phyloP scores from a whole-genome alignment of 2,329 filamentous ascomycete species.

The Sphaerulina musiva region DNA sequence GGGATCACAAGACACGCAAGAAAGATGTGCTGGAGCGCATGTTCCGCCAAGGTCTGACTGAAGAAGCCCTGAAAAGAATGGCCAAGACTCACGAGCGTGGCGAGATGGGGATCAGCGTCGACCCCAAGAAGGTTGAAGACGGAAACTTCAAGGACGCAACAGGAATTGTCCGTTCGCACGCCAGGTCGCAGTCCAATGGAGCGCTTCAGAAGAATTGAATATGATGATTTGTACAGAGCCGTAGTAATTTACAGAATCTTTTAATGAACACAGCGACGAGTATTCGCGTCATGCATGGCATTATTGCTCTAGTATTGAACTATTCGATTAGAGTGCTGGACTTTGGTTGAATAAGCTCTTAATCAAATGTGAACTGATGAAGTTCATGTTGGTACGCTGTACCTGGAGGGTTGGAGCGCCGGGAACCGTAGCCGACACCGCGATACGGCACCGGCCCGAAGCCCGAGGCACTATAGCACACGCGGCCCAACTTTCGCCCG shows the following conservation, averaged over 20 bases:
- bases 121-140: conserved; percentile 15
- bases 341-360: no score
- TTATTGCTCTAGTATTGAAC: no score
- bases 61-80: conserved; percentile 53
- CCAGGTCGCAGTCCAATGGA: conserved; percentile 7
- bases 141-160: conserved; percentile 17
- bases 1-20: conserved; percentile 71
- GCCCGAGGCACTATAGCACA: no score
- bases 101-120: conserved; percentile 16
- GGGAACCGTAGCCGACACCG: no score
- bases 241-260: conserved; percentile 1
- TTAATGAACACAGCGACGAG: background rate
- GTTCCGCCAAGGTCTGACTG: conserved; percentile 68
- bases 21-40: conserved; percentile 77
- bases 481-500: no score
- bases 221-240: conserved; percentile 3
- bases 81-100: conserved; percentile 23
- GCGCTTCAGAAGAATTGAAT: background rate
- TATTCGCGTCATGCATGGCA: background rate
- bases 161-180: background rate
- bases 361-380: no score
- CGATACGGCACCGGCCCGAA: no score
- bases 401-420: no score
- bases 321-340: no score
- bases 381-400: no score